These are phyloP conservation scores for Collybia nuda DNA, from an alignment of 768 basidiomycete species.

Conservation along the genomic window DNA sequence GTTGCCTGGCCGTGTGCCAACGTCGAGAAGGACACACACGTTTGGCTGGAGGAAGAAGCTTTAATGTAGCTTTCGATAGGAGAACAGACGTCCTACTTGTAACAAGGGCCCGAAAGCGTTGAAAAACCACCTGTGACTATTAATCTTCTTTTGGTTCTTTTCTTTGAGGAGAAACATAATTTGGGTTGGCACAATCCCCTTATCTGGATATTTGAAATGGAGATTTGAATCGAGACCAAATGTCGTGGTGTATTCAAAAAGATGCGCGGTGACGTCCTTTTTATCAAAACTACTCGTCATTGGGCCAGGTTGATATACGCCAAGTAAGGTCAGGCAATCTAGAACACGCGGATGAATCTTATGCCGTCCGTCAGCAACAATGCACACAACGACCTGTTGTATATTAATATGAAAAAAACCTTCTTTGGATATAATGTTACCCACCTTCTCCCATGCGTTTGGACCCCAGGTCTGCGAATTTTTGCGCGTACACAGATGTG, in stretches of 20 bases:
- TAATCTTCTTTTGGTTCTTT: slow-evolving; percentile 96
- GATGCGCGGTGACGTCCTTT: slow-evolving; percentile 52
- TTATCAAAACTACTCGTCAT: slow-evolving; percentile 68
- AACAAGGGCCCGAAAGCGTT: slow-evolving; percentile 87
- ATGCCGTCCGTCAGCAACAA: slow-evolving; percentile 86
- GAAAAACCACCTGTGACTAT: slow-evolving; percentile 97
- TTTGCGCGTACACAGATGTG: slow-evolving; percentile 80
- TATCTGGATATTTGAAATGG: slow-evolving; percentile 87
- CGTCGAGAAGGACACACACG: slow-evolving; percentile 89
- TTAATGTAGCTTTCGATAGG: no score
- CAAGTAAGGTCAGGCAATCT: slow-evolving; percentile 88
- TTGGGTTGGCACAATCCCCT: slow-evolving; percentile 93
- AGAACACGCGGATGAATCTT: slow-evolving; percentile 82
- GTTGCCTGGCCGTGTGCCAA: slow-evolving; percentile 87
- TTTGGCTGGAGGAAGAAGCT: slow-evolving; percentile 59
- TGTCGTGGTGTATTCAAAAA: slow-evolving; percentile 87
- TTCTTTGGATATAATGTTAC: neutral
- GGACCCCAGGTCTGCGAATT: slow-evolving; percentile 94
- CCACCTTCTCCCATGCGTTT: slow-evolving; percentile 94
- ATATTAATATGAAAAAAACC: neutral
- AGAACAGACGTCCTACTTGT: slow-evolving; percentile 46
- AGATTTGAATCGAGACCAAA: slow-evolving; percentile 78
- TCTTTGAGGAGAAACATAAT: slow-evolving; percentile 91
- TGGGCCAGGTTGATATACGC: slow-evolving; percentile 73
- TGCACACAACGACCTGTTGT: slow-evolving; percentile 82